phyloP scores from a whole-genome alignment of 108 stramenopile species.

The Cylindrotheca closterium region DNA sequence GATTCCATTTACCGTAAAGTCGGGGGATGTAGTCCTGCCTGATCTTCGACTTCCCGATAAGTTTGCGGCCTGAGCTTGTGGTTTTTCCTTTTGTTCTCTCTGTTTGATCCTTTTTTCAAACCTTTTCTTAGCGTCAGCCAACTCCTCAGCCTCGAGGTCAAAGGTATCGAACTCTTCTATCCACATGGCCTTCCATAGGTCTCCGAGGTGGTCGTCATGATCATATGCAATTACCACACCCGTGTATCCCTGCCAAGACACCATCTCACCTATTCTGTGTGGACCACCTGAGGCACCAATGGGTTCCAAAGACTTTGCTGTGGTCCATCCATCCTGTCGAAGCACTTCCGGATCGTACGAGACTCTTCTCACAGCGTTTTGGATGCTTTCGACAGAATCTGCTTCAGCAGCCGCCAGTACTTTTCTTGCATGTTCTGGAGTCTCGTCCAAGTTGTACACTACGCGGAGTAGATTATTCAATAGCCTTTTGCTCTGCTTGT shows the following conservation, averaged over 20 bases:
- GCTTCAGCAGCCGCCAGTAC: constrained; percentile 54
- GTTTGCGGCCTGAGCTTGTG: not conserved
- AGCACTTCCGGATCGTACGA: constrained; percentile 79
- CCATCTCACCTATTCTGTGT: constrained; percentile 54
- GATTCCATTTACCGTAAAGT: constrained; percentile 71
- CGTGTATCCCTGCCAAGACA: constrained; percentile 70
- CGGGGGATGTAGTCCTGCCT: constrained; percentile 48
- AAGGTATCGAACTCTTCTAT: constrained; percentile 74
- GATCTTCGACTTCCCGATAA: constrained; percentile 17
- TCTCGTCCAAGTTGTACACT: constrained; percentile 63
- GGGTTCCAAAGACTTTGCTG: constrained; percentile 47
- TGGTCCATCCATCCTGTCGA: constrained; percentile 84
- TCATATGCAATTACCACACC: constrained; percentile 83
- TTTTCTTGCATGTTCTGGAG: constrained; percentile 58
- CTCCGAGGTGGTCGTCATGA: constrained; percentile 73
- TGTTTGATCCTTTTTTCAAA: constrained; percentile 53
- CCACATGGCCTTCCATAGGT: constrained; percentile 86
- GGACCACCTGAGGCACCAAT: constrained; percentile 71
- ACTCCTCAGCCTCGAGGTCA: constrained; percentile 81
- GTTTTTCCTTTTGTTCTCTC: constrained; percentile 17
- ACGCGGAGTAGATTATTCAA: constrained; percentile 46
- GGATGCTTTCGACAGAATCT: constrained; percentile 10
- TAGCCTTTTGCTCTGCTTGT: constrained; percentile 47
- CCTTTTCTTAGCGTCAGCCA: constrained; percentile 60
- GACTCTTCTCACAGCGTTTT: constrained; percentile 48